phyloP scores from a whole-genome alignment of 805 yeast genomes.

The Metschnikowia picachoensis region DNA sequence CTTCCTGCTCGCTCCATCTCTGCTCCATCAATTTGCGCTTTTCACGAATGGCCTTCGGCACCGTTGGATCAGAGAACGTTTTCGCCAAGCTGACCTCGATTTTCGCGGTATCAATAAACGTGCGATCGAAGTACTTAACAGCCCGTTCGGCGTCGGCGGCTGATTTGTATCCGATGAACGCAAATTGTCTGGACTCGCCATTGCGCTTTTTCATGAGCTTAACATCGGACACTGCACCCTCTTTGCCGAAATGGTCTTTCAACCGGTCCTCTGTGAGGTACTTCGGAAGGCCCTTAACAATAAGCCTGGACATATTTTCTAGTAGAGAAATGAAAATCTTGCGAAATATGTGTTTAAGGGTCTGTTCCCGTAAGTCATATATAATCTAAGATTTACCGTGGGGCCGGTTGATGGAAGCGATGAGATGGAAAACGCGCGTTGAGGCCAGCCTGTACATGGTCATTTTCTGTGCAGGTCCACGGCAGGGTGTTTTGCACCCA shows the following conservation, averaged over 20 bases:
- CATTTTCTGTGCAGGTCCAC: not conserved
- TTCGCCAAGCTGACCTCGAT: slow-evolving; percentile 81
- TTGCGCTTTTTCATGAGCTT: slow-evolving; percentile 73
- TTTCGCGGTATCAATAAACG: slow-evolving; percentile 79
- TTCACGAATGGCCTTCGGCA: slow-evolving; percentile 56
- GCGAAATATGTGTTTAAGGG: too few relatives aligned
- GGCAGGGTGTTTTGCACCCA: slow-evolving; percentile 3
- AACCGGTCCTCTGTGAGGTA: slow-evolving; percentile 73
- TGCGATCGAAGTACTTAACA: slow-evolving; percentile 65
- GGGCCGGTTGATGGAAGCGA: not conserved
- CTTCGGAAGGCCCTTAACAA: slow-evolving; percentile 84
- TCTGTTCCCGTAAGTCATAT: too few relatives aligned
- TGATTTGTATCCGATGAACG: slow-evolving; percentile 83
- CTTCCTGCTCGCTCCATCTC: slow-evolving; percentile 38
- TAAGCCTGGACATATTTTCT: slow-evolving; percentile 70
- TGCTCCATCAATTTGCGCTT: slow-evolving; percentile 43
- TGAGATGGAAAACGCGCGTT: slow-evolving; percentile 4
- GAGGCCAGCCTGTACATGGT: not conserved
- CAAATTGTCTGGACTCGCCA: slow-evolving; percentile 90
- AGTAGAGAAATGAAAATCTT: not conserved
- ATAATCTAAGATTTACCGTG: too few relatives aligned
- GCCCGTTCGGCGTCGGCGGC: slow-evolving; percentile 74
- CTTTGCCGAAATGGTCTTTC: slow-evolving; percentile 55
- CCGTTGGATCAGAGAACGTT: slow-evolving; percentile 77
- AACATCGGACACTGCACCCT: slow-evolving; percentile 80